Evolutionary conservation across 2,329 filamentous ascomycete species (phyloP).

Genomic region (Colletotrichum sp.): DNA sequence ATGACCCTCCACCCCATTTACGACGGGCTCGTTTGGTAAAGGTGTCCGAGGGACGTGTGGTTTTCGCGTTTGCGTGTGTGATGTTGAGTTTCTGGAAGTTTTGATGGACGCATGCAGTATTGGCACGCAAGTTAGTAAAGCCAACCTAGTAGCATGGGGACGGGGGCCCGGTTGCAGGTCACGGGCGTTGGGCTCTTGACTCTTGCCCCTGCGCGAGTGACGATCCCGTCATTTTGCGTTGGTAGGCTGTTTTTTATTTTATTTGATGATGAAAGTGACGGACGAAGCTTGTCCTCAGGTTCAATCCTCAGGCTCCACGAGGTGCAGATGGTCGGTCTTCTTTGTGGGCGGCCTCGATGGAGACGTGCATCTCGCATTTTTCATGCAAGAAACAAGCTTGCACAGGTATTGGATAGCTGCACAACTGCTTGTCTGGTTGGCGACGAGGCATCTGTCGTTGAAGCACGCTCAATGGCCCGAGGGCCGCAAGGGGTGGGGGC

Average conservation of each 20-base stretch:
- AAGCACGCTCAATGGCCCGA: not conserved
- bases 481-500: not conserved
- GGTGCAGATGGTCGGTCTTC: not conserved
- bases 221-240: not conserved
- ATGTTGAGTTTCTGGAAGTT: not conserved
- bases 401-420: not conserved
- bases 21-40: not conserved
- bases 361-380: not conserved
- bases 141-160: not conserved
- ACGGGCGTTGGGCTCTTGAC: not conserved
- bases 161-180: not conserved
- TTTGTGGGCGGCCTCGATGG: not conserved
- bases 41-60: constrained; percentile 12
- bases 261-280: not conserved
- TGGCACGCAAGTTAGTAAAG: not conserved
- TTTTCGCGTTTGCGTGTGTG: constrained; percentile 11
- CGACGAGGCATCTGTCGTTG: not conserved
- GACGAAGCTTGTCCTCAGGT: not conserved
- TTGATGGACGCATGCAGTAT: not conserved
- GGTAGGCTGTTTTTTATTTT: not conserved
- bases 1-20: not conserved
- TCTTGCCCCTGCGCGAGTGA: not conserved
- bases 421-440: constrained; percentile 15
- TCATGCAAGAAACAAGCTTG: not conserved
- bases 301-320: not conserved